phyloP scores from a whole-genome alignment of 495 filamentous ascomycete species.

The Glutinoglossum americanum region DNA sequence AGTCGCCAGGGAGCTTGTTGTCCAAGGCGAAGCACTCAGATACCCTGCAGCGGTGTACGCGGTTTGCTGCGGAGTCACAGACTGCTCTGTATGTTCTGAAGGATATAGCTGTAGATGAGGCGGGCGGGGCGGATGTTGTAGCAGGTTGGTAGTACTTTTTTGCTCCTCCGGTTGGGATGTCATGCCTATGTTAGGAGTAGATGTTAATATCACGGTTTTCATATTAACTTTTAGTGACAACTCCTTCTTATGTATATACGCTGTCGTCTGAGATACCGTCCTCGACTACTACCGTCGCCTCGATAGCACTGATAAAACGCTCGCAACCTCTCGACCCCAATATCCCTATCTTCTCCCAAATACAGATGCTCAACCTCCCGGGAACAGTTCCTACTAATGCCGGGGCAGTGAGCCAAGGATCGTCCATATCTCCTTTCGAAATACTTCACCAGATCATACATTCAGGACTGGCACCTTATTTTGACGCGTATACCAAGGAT shows the following conservation, averaged over 20 bases:
- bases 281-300: constrained; percentile 56
- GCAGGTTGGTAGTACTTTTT: constrained; percentile 11
- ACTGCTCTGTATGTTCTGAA: constrained; percentile 78
- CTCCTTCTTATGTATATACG: constrained; percentile 40
- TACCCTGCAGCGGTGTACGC: constrained; percentile 65
- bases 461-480: constrained; percentile 73
- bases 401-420: constrained; percentile 40
- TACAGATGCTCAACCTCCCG: constrained; percentile 81
- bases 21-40: constrained; percentile 46
- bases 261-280: constrained; percentile 64
- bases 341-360: constrained; percentile 58
- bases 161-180: too few species aligned
- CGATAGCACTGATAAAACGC: constrained; percentile 74
- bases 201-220: not conserved
- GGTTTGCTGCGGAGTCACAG: constrained; percentile 76
- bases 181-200: too few species aligned
- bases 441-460: constrained; percentile 74
- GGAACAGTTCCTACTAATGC: constrained; percentile 45
- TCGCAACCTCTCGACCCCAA: constrained; percentile 64
- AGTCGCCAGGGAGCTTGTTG: constrained; percentile 60
- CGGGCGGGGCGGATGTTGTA: constrained; percentile 13
- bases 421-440: constrained; percentile 67
- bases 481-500: constrained; percentile 78
- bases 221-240: constrained; percentile 9
- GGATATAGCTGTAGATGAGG: constrained; percentile 32